phyloP scores from a whole-genome alignment of 306 rosid genomes.

The Inga oerstediana region DNA sequence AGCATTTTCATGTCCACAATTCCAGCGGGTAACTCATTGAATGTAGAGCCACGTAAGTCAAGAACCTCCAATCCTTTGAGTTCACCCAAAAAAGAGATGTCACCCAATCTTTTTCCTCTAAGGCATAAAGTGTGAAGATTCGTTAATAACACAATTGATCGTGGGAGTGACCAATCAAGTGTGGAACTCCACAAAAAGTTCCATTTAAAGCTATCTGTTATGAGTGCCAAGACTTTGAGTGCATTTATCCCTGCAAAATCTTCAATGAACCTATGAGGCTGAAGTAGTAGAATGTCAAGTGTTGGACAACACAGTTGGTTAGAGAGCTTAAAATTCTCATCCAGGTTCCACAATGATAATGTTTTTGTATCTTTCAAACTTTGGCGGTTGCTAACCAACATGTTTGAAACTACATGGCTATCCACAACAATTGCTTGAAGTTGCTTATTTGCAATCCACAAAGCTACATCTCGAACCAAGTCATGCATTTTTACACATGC shows the following conservation, averaged over 20 bases:
- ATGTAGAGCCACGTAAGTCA: not conserved
- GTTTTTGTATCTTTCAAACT: not conserved
- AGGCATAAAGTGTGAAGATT: not conserved
- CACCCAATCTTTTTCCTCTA: not conserved
- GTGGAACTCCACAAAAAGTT: rapidly evolving
- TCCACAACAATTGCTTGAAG: not conserved
- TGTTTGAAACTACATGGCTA: not conserved
- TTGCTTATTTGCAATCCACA: not conserved
- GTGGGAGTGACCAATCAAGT: not conserved
- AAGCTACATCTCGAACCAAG: not conserved
- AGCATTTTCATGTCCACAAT: not conserved
- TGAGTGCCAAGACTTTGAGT: not conserved
- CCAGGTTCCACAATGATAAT: not conserved
- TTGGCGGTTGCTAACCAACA: not conserved
- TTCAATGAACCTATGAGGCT: not conserved
- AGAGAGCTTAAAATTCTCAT: not conserved
- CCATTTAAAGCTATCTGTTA: not conserved
- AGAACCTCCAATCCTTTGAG: not conserved
- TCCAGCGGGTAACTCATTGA: not conserved
- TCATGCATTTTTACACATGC: not conserved
- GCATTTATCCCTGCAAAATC: not conserved
- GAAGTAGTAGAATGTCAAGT: not conserved
- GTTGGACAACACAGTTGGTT: not conserved
- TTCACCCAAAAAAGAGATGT: not conserved
- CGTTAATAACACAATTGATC: not conserved